These are phyloP conservation scores for Mortierella sp. DNA, from an alignment of 371 early-diverging fungal genomes.

Conservation along the genomic window DNA sequence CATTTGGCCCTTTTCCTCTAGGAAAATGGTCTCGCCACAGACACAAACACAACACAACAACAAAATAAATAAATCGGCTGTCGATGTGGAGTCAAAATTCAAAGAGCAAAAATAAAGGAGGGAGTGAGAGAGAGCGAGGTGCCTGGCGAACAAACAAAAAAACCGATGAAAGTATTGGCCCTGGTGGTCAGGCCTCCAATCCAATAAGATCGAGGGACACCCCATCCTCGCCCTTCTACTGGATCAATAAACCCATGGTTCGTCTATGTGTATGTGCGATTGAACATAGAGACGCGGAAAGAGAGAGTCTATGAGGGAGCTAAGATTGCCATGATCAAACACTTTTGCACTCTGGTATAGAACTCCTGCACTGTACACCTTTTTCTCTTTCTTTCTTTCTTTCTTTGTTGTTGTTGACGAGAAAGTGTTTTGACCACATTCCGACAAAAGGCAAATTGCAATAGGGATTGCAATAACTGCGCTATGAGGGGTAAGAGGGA, in stretches of 20 bases:
- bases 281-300: neutral
- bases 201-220: neutral
- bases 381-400: neutral
- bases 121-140: no score
- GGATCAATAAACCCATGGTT: neutral
- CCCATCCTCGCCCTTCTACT: neutral
- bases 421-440: constrained; percentile 3
- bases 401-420: neutral
- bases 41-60: neutral
- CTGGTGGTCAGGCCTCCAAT: neutral
- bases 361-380: no score
- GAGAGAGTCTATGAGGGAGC: neutral
- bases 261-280: neutral
- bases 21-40: neutral
- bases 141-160: neutral
- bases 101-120: no score
- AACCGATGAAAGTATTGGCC: neutral
- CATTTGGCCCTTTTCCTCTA: neutral
- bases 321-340: neutral
- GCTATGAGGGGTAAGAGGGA: no score
- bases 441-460: constrained; percentile 11
- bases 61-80: neutral
- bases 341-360: no score
- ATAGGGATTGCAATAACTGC: no score
- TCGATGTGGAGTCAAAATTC: no score